phyloP scores from a whole-genome alignment of 352 stramenopile genomes.

The Aphanomyces astaci region DNA sequence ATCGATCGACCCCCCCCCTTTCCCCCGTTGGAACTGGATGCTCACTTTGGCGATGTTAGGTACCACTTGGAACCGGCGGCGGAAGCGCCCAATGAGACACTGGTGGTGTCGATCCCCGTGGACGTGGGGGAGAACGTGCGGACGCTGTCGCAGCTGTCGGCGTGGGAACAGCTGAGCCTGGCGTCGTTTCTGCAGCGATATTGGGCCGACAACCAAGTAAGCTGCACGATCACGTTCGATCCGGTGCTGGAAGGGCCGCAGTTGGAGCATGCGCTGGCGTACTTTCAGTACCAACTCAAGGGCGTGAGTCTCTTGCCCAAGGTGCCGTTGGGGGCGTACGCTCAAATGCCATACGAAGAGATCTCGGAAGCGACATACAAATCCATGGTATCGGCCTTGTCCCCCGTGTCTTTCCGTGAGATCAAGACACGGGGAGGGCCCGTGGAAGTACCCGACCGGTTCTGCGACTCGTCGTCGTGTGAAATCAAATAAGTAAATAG shows the following conservation, averaged over 20 bases:
- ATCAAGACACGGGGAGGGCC: background rate
- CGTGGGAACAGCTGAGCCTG: conserved; percentile 90
- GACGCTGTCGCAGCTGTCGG: conserved; percentile 74
- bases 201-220: conserved; percentile 94
- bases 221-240: conserved; percentile 91
- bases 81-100: conserved; percentile 50
- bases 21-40: too few relatives aligned
- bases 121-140: conserved; percentile 81
- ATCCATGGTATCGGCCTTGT: conserved; percentile 35
- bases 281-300: conserved; percentile 93
- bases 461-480: conserved; percentile 17
- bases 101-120: conserved; percentile 89
- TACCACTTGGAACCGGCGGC: conserved; percentile 72
- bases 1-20: too few relatives aligned
- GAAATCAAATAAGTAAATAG: conserved; percentile 3
- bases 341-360: conserved; percentile 89
- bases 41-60: too few relatives aligned
- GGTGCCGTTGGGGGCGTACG: conserved; percentile 70
- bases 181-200: conserved; percentile 89
- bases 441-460: conserved; percentile 16
- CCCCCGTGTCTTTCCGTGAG: conserved; percentile 33
- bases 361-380: conserved; percentile 68
- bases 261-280: conserved; percentile 78
- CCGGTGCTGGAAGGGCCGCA: conserved; percentile 70
- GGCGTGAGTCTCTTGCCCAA: conserved; percentile 85